Percentiles rank a stretch among this genome's conserved stretches.
Conservation (phyloP, 192 early-diverging fungal genomes). For the Rhizophlyctis rosea region DNA sequence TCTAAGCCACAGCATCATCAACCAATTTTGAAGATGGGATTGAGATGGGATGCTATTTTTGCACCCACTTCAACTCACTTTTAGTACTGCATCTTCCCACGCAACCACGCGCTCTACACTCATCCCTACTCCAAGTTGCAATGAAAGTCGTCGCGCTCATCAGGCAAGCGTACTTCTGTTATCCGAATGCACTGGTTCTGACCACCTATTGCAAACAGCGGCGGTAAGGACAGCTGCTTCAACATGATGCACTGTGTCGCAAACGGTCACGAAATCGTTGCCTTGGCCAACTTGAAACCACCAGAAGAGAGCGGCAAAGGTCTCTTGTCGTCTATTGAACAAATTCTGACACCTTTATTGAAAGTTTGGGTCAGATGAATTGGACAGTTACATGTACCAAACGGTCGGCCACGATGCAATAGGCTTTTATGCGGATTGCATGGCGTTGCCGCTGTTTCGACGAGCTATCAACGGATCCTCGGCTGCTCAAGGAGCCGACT, state of each 20-base stretch:
- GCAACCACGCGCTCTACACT: no score
- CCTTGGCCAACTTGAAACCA: constrained; percentile 89
- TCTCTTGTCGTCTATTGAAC: no score
- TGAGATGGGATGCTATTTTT: no score
- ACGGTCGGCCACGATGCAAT: constrained; percentile 94
- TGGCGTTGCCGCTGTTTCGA: constrained; percentile 80
- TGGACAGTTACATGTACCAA: constrained; percentile 96
- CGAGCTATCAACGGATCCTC: constrained; percentile 69
- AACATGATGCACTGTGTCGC: constrained; percentile 94
- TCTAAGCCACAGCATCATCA: no score
- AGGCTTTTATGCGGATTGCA: constrained; percentile 74
- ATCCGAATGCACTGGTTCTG: no score
- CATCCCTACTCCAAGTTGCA: constrained; percentile 6
- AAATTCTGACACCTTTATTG: no score
- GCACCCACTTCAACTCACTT: no score
- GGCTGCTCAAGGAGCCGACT: constrained; percentile 62
- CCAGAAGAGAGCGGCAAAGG: constrained; percentile 58
- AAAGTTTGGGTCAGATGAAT: no score
- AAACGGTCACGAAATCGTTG: constrained; percentile 89
- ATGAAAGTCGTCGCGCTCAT: constrained; percentile 41
- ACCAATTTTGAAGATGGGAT: no score
- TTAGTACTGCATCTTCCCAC: no score
- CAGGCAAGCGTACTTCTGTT: constrained; percentile 15
- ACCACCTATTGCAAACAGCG: no score
- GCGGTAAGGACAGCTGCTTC: constrained; percentile 96